Evolutionary conservation across 352 stramenopile species (phyloP).

Genomic region (Globisporangium mamillatum): DNA sequence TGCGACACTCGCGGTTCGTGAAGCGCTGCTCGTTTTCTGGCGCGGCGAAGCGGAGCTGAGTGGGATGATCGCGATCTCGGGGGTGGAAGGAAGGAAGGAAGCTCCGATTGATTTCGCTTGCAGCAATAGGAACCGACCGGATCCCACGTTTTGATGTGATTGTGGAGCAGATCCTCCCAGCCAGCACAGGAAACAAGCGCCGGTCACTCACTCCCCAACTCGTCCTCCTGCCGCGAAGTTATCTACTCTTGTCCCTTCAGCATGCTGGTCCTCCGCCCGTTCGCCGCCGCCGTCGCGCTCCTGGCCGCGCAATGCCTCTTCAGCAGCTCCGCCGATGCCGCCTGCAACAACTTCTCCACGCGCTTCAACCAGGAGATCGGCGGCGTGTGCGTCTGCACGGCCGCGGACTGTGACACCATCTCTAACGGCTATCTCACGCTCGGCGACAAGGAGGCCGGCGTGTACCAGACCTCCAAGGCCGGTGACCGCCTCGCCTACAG

Average conservation of each 20-base stretch:
- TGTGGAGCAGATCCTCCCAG: background rate
- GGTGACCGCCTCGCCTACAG: conserved; percentile 48
- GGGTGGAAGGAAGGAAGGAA: conserved; percentile 3
- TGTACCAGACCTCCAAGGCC: conserved; percentile 50
- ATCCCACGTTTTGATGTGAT: background rate
- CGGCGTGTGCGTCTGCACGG: conserved; percentile 52
- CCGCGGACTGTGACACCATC: conserved; percentile 47
- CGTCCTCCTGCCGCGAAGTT: conserved; percentile 3
- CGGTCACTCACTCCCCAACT: conserved; percentile 12
- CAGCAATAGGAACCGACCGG: background rate
- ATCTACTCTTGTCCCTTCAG: background rate
- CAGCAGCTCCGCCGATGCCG: conserved; percentile 7
- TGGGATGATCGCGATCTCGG: conserved; percentile 2
- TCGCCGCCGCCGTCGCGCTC: conserved; percentile 12
- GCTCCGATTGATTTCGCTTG: background rate
- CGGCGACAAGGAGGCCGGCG: conserved; percentile 31
- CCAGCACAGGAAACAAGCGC: background rate
- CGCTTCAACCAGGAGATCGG: conserved; percentile 45
- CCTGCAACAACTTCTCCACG: conserved; percentile 31
- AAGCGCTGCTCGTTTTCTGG: background rate
- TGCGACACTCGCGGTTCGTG: background rate
- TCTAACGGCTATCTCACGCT: conserved; percentile 47
- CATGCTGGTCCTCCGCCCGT: conserved; percentile 18
- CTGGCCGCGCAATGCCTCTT: conserved; percentile 17
- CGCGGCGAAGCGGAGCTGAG: background rate